A percentile compares a stretch with the other conserved stretches of the same genome.
Conservation (phyloP, 2,329 filamentous ascomycete species). For the Xenosphaeropsis pyriputrescens region DNA sequence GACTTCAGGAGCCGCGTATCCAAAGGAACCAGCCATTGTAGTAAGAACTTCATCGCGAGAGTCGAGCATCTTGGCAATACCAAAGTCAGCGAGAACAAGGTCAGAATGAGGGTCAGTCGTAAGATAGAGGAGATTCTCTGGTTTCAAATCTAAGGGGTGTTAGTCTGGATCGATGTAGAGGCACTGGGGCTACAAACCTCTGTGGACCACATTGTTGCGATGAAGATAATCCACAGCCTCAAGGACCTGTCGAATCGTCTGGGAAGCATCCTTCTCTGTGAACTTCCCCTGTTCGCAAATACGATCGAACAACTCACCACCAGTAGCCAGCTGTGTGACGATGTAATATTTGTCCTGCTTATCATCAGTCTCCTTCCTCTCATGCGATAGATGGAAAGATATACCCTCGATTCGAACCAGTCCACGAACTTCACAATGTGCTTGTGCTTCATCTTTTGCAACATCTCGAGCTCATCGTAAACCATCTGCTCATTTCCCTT, state of each 20-base stretch:
- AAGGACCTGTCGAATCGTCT: slow-evolving; percentile 89
- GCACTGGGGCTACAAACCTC: slow-evolving; percentile 39
- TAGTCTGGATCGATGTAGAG: slow-evolving; percentile 3
- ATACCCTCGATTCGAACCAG: slow-evolving; percentile 95
- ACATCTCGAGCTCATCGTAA: slow-evolving; percentile 88
- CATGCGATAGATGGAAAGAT: slow-evolving; percentile 11
- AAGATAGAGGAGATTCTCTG: slow-evolving; percentile 91
- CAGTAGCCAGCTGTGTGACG: slow-evolving; percentile 88
- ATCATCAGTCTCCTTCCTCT: no score
- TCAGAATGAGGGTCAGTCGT: slow-evolving; percentile 65
- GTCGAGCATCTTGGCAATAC: slow-evolving; percentile 96
- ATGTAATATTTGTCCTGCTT: slow-evolving; percentile 97
- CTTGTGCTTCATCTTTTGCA: slow-evolving; percentile 80
- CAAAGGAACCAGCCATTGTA: slow-evolving; percentile 97
- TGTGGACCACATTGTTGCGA: slow-evolving; percentile 85
- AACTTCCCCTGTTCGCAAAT: slow-evolving; percentile 98
- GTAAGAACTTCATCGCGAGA: slow-evolving; percentile 82
- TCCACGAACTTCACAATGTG: slow-evolving; percentile 97
- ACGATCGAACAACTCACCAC: slow-evolving; percentile 92
- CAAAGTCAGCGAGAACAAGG: slow-evolving; percentile 90
- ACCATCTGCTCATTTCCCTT: slow-evolving; percentile 98
- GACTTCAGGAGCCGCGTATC: slow-evolving; percentile 93
- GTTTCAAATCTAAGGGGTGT: slow-evolving; percentile 66
- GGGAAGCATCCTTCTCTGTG: slow-evolving; percentile 85
- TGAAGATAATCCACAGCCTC: slow-evolving; percentile 91